Base-by-base conservation (phyloP, 352 stramenopile genomes). In the Phytophthora meadii region DNA sequence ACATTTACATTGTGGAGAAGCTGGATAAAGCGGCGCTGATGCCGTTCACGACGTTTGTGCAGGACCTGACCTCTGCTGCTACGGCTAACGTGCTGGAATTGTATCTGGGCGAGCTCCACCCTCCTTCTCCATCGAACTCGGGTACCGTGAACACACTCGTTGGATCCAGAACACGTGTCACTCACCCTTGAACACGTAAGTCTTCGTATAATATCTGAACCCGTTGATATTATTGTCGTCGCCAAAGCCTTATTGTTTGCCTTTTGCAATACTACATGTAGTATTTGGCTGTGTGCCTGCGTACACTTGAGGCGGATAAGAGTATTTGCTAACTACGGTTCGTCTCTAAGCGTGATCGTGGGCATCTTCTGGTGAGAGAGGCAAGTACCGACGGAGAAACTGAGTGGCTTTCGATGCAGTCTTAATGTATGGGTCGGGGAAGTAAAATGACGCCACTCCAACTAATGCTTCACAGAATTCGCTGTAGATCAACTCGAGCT, bases 381-480 rank as follows among this genome's bases (percentile, higher is more conserved):
- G 83, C 48, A 92, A 58, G 44, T 84, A 90, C 15, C 83, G 77
- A 25, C 80, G 80, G n/a, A 92, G 74, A 58, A 92, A 92, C 53
- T 92, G 81, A n/a, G 73, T 76, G 17, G 89, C 55, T 27, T 87
- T 87, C 14, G 79, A 78, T 12, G 77, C 75, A 25, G 66, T 74
- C 27, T 70, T 75, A 7, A 88, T 52, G 45, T 92, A 93, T 54
- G 84, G 84, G 32, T 92, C 77, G 1, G 84, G 84, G 34, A 88
- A 82, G 68, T 79, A 88, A 25, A 74, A 85, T 22, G 78, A 57
- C 6, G 82, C 62, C 36, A 92, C 63, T 14, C 68, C 79, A 25
- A 88, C 75, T 46, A 93, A 68, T 0, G 79, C 84, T 22, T 93
- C 84, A 36, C 79, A 90, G 42, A 92, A 93, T 48, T 88, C 84